Percentiles rank a stretch among this genome's conserved stretches.
Conservation (phyloP, 768 basidiomycete genomes). For the Amylocystis lapponica region DNA sequence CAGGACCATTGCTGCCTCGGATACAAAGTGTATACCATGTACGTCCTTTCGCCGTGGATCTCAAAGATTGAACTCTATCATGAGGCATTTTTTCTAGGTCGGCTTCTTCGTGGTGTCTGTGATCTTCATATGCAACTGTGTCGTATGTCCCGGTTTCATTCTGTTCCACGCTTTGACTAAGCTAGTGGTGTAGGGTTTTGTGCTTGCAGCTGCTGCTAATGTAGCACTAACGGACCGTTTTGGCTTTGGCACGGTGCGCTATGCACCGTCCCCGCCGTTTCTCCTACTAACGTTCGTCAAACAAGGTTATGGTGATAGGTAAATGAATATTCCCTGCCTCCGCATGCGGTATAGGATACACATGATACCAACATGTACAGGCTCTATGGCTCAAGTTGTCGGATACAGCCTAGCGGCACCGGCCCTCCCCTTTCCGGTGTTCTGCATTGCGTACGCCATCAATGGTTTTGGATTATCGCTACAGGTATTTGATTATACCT, state of each 20-base stretch:
- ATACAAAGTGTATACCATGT: conserved; percentile 57
- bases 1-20: conserved; percentile 68
- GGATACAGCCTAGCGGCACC: conserved; percentile 50
- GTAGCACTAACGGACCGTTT: conserved; percentile 39
- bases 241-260: conserved; percentile 42
- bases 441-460: conserved; percentile 42
- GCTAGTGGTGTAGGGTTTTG: conserved; percentile 37
- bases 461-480: conserved; percentile 47
- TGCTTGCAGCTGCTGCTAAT: conserved; percentile 42
- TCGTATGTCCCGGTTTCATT: conserved; percentile 26
- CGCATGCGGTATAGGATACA: not conserved
- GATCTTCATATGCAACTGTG: conserved; percentile 49
- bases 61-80: not conserved
- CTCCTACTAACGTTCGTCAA: not conserved
- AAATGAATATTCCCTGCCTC: not conserved
- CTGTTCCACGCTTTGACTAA: not conserved
- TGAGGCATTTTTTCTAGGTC: conserved; percentile 27
- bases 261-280: not conserved
- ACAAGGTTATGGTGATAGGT: conserved; percentile 37
- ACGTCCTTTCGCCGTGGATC: too few relatives aligned
- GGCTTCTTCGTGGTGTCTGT: conserved; percentile 51
- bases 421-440: conserved; percentile 59
- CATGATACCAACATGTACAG: conserved; percentile 20
- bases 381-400: conserved; percentile 45
- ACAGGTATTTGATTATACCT: conserved; percentile 25